Evolutionary conservation across 495 filamentous ascomycete genomes (phyloP).

Genomic region (Penicillium psychrofluorescens): DNA sequence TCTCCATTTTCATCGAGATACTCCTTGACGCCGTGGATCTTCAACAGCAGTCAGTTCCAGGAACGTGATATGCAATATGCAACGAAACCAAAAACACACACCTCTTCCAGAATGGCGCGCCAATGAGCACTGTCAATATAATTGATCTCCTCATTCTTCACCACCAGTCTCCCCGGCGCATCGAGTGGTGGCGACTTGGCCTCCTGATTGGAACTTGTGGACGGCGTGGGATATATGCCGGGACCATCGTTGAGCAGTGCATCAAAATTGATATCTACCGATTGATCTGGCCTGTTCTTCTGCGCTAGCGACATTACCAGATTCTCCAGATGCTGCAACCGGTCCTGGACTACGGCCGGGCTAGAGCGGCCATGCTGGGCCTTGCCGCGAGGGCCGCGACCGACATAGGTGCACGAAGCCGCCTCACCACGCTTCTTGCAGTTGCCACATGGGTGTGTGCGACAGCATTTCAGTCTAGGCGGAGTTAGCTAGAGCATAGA

Average conservation of each 20-base stretch:
- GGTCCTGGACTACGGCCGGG: constrained; percentile 36
- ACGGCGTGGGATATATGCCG: constrained; percentile 12
- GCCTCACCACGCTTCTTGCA: constrained; percentile 41
- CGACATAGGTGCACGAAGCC: constrained; percentile 35
- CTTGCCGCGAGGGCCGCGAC: constrained; percentile 27
- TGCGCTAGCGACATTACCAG: constrained; percentile 40
- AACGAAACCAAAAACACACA: constrained; percentile 19
- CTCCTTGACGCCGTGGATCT: constrained; percentile 32
- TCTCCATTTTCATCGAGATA: constrained; percentile 19
- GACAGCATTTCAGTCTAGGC: constrained; percentile 46
- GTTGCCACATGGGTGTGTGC: constrained; percentile 42
- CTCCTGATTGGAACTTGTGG: constrained; percentile 63
- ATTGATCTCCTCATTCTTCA: constrained; percentile 39
- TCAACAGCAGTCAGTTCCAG: too few species aligned
- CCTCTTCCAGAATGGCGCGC: constrained; percentile 46
- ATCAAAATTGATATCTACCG: constrained; percentile 6
- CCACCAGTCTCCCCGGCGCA: constrained; percentile 58
- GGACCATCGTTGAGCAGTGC: not conserved
- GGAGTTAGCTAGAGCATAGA: too few species aligned
- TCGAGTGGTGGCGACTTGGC: constrained; percentile 29
- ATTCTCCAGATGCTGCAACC: constrained; percentile 46
- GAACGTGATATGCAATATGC: not conserved
- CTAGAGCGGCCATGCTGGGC: constrained; percentile 23
- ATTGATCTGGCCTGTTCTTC: constrained; percentile 20
- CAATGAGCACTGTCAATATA: constrained; percentile 45